Evolutionary conservation across 1,139 yeast genomes (phyloP), one percentile per base, ranked within the genome.

Genomic region (Geotrichum europaeum): DNA sequence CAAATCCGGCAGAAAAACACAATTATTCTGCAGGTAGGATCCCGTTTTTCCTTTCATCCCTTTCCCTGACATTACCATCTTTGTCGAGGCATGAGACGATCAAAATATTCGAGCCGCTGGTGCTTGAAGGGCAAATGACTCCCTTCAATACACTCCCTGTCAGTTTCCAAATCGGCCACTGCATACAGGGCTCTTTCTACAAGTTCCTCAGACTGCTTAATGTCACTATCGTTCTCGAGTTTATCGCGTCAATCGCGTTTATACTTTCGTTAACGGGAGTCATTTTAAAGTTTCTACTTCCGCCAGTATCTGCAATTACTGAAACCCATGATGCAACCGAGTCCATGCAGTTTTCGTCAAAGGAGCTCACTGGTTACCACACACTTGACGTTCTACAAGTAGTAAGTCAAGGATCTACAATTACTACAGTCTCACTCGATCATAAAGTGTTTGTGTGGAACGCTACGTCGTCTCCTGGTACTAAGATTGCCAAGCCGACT

Each of bases 361-460:
- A 84, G 62, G 89, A 86, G 64, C 75, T 89, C 55, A 65, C 75
- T 24, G 78, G 79, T 22, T 84, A 84, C 1, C 91, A 86, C 69
- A 72, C 77, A 28, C 74, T 87, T 58, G 96, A 89, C 71, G 79
- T 88, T 10, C 78, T 86, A 47, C 80, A 79, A 63, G 75, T 88
- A n/a, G 76, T 75, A 76, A 54, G 77, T 79, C 56, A 80, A 81
- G 67, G 86, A 86, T 12, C 85, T 80, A 68, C 65, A 62, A 76
- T 89, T 49, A 85, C 87, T 0, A 81, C 92, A 0, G 79, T 87
- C 36, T 92, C 92, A 3, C 75, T 89, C 66, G 96, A 89, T 68
- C 91, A 86, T 67, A 82, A 79, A 62, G 78, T 89, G 1, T 72
- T 84, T 47, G 81, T 88, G 10, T 88, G 96, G 96, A 84, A 90